phyloP scores from a whole-genome alignment of 768 basidiomycete species.

The Suillus spraguei region DNA sequence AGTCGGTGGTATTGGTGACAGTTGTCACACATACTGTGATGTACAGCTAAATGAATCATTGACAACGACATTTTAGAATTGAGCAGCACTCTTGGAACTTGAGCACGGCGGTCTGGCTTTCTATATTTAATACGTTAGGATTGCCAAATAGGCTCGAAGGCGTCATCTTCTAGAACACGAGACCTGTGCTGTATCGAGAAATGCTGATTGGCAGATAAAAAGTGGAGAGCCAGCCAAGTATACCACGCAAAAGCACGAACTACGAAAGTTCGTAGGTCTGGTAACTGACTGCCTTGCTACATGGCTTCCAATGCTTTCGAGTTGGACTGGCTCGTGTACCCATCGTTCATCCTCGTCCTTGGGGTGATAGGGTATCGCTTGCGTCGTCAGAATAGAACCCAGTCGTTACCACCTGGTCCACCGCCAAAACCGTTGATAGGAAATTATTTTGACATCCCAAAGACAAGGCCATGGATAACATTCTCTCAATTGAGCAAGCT shows the following conservation, averaged over 20 bases:
- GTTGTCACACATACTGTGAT: no score
- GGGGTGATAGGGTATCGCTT: background rate
- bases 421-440: constrained; percentile 27
- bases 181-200: background rate
- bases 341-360: background rate
- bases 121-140: background rate
- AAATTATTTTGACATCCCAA: constrained; percentile 28
- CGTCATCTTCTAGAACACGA: background rate
- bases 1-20: no score
- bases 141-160: background rate
- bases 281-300: background rate
- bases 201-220: constrained; percentile 6
- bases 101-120: no score
- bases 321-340: background rate
- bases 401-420: constrained; percentile 33
- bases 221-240: background rate
- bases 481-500: constrained; percentile 25
- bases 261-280: background rate
- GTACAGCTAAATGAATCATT: no score
- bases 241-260: background rate
- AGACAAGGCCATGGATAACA: constrained; percentile 23
- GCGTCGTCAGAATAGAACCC: background rate
- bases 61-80: no score
- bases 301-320: background rate
- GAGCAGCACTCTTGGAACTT: no score